Base-by-base conservation (phyloP, 176 grass and related monocot species). In the Urochloa ruziziensis region DNA sequence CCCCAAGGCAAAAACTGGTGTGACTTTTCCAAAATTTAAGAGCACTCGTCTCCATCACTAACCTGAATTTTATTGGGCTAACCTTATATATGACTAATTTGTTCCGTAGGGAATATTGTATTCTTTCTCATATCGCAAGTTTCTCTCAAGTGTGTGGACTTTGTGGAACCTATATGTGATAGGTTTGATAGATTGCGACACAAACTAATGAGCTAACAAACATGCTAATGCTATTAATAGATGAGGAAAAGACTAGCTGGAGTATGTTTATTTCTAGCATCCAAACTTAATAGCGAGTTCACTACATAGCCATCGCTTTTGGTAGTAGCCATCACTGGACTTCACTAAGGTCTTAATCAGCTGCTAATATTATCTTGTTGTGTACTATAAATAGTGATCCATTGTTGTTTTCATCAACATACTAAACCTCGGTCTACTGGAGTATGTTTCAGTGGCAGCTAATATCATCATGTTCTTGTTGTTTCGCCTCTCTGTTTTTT, bases 331-430 rank as follows among this genome's bases (percentile, higher is more conserved):
- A 83, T 83, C 60, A 68, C 73, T 83, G 25, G 58, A 79, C 52
- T 74, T 87, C 61, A 62, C 59, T 67, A 68, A 48, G 12, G 59
- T 79, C 67, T 79, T 73, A 86, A 74, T 83, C 79, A 79, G 79
- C 62, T 72, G 58, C 29, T 48, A 79, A 79, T 83, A 67, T 52
- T 67, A 83, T 86, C 59, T 42, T 66, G 59, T 62, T 61, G 18
- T 82, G 72, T 32, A 25, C 53, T 86, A 74, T 42, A 83, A 83
- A 74, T 86, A 35, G 78, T 83, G 88, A 9, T 46, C 27, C 49
- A 44, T 37, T 80, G 74, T 91, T 86, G 44, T 90, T 90, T 82
- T 86, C 78, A 82, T 73, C 44, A 82, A 77, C 70, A 82, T 82
- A 9, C 68, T 79, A 68, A 61, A 87, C 75, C 59, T 87, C 23